Conservation (phyloP, 2,329 filamentous ascomycete genomes). For the Nothophaeocryptopus gaeumannii region DNA sequence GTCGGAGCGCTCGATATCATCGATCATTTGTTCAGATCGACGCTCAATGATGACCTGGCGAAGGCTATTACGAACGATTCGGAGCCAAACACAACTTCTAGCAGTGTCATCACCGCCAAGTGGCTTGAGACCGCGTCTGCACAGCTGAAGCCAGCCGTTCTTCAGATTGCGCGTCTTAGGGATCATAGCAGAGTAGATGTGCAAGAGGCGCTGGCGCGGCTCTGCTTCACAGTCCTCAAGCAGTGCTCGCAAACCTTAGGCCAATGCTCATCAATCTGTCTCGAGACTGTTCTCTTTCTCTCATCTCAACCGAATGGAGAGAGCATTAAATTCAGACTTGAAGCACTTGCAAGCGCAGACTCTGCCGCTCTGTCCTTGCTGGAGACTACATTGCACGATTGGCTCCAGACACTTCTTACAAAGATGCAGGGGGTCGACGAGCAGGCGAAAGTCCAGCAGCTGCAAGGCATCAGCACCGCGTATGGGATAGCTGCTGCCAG, state of each 20-base stretch:
- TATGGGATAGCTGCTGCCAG: constrained; percentile 64
- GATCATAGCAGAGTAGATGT: constrained; percentile 69
- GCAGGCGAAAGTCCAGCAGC: constrained; percentile 65
- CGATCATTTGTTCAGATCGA: constrained; percentile 21
- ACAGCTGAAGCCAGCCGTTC: constrained; percentile 80
- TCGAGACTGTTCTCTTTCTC: constrained; percentile 77
- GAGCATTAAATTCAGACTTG: constrained; percentile 44
- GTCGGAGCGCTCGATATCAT: constrained; percentile 31
- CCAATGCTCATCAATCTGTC: constrained; percentile 66
- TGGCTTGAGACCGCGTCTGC: constrained; percentile 79
- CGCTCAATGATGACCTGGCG: constrained; percentile 13
- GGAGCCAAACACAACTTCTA: background rate
- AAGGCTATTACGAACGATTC: background rate
- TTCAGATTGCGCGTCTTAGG: constrained; percentile 72
- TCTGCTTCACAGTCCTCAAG: constrained; percentile 74
- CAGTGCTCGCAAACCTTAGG: constrained; percentile 72
- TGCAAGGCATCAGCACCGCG: constrained; percentile 74
- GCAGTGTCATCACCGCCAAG: constrained; percentile 32
- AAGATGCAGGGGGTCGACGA: constrained; percentile 84
- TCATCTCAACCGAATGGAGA: constrained; percentile 50
- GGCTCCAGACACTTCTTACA: constrained; percentile 76
- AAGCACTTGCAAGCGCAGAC: constrained; percentile 62
- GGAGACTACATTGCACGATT: constrained; percentile 71
- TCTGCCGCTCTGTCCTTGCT: constrained; percentile 61
- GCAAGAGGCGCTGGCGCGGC: constrained; percentile 60